Evolutionary conservation across 495 filamentous ascomycete species (phyloP), one percentile per base, ranked within the genome.

Genomic region (Talaromyces liani): DNA sequence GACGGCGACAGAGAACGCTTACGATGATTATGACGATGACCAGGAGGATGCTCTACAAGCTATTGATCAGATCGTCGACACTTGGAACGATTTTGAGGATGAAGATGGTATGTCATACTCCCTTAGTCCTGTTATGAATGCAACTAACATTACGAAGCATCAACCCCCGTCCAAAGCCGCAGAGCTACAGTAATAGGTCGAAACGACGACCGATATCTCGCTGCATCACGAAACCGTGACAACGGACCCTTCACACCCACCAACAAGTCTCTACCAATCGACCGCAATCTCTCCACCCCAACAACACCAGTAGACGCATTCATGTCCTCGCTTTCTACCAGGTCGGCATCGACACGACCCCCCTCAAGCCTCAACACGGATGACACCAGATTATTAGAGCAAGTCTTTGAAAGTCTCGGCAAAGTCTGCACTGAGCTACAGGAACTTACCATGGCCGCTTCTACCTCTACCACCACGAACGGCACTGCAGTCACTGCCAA

Each of bases 311-410:
- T 62, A 9, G 60, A 62, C 18, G 60, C 60, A 51, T 62, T 62
- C 45, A 62, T 62, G 60, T 62, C 60, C 9, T 51, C 60, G 6
- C 60, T 62, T 22, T 62, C 53, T 6, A 54, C 8, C 18, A 53
- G 24, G 9, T 51, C 60, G 18, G 14, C 60, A 27, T 62, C 60
- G 27, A 20, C 31, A 16, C 29, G 60, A 1, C 60, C 60, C 5
- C 82, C 66, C 63, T 85, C 72, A 70, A 82, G 75, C 66, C 72
- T 91, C 41, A 82, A 83, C 55, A 81, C 84, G 45, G 86, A 90
- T 54, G 90, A 93, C 66, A 86, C 87, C 65, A 84, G 87, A 62
- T 82, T 93, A 14, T 82, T 93, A n/a, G 89, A 92, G 68, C 77
- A 84, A 57, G 75, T 96, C 5, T 87, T 93, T 9, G 81, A 84